Evolutionary conservation across 176 grass and related monocot genomes (phyloP), one percentile per base, ranked within the genome.

Genomic region (Phoenix dactylifera): DNA sequence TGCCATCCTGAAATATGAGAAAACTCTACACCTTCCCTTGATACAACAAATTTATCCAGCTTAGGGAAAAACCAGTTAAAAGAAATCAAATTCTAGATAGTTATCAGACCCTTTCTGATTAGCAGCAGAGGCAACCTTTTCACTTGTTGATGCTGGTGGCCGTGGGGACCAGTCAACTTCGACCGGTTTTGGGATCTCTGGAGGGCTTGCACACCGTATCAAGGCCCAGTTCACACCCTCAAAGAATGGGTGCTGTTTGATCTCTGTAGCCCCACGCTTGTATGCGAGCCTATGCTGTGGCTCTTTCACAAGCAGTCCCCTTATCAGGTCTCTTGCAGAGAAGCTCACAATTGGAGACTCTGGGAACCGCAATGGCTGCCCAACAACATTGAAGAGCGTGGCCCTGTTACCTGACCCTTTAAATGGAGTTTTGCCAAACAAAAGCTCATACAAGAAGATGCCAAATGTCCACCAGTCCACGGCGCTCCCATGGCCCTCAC

Each of bases 401-500:
- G 71, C 82, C 49, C 83, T 73, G 57, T 95, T 95, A 25, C 82
- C 90, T 1, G 82, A 81, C 29, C 90, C 90, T 60, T 89, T 95
- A 72, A 95, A 95, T 28, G 90, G 90, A 18, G 90, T 89, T 70
- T 86, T 95, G 3, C 86, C 90, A n/a, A 89, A 95, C 22, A 95
- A 76, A 55, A 95, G 90, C 76, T 89, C 90, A 15, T 95, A 84
- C 62, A 95, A 62, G 73, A 95, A 89, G 52, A 95, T 86, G 51
- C 90, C 90, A 44, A 89, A 89, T 5, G 86, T 95, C 90, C 90
- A 95, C 90, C 90, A 95, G 49, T 95, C 90, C 44, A 95, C 90
- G 5, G 86, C 90, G n/a, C 90, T 89, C 1, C 90, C 90, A 4
- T 95, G 90, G 15, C 90, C 90, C 60, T 95, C 90, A 6, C 86